phyloP scores from a whole-genome alignment of 179 eudicot genomes.

The Heliamphora pulchella region DNA sequence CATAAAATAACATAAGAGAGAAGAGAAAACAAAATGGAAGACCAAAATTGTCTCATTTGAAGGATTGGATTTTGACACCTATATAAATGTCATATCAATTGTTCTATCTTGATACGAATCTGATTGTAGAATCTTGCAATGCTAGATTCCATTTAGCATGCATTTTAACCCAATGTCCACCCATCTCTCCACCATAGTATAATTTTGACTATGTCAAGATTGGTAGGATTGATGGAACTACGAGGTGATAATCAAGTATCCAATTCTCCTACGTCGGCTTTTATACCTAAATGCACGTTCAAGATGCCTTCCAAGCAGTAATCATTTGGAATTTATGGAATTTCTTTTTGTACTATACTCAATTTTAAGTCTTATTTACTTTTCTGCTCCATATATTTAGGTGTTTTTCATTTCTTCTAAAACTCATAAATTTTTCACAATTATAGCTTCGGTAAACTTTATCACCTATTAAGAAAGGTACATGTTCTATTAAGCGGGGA shows the following conservation, averaged over 20 bases:
- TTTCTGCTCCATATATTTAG: too few relatives aligned
- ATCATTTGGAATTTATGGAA: neutral
- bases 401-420: neutral
- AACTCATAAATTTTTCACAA: neutral
- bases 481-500: neutral
- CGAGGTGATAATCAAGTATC: neutral
- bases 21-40: too few relatives aligned
- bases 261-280: neutral
- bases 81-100: too few relatives aligned
- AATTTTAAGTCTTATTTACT: neutral
- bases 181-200: neutral
- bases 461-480: neutral
- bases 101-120: neutral
- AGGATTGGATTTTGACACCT: too few relatives aligned
- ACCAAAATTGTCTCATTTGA: too few relatives aligned
- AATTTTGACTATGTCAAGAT: neutral
- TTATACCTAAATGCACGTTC: neutral
- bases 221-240: neutral
- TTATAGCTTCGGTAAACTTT: neutral
- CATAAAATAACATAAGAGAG: too few relatives aligned
- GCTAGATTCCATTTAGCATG: neutral
- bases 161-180: neutral
- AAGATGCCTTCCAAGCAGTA: neutral
- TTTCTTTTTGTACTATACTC: neutral
- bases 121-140: constrained; percentile 2